Evolutionary conservation across 2,329 filamentous ascomycete genomes (phyloP), one percentile per base, ranked within the genome.

Genomic region (Amauroascus niger): DNA sequence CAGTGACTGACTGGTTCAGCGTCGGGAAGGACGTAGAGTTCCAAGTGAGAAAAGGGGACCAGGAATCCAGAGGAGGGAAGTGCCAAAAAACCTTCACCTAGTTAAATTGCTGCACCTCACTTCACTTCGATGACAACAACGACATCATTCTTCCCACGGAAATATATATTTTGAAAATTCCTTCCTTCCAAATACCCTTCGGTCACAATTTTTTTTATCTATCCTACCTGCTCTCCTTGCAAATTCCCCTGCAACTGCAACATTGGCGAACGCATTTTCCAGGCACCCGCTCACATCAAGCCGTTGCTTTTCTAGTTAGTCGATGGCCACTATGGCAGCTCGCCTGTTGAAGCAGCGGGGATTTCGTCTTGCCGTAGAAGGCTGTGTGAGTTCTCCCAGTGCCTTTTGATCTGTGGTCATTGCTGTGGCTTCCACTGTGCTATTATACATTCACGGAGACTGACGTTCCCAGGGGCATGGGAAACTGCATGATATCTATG

Each of bases 401-500:
- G 9, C 22, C n/a, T 28, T 24, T 20, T 20, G 22, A 6, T 20
- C 2, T 43, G 40, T 24, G 6, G 20, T 5, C 8, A 26, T 7
- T 24, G 8, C 14, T 6, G 16, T 22, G 5, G 22, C 1, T 26
- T 8, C 14, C 40, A 43, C 18, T 44, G 41, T 4, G 26, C 11
- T 5, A 44, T 16, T 9, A 54, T 18, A 8, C 44, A 37, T 14
- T 18, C n/a, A 45, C 18, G n/a, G 20, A 35, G 20, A 44, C 28
- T 52, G 16, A 45, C 30, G 1, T 35, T 35, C 18, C 33, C 50
- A 93, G 87, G 91, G 91, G 55, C 93, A 98, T 71, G 93, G 93
- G 59, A 88, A 84, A 0, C 80, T 98, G 50, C 80, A 97, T 67
- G 86, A 88, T 54, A 97, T 98, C 61, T 98, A 97, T 69, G 81